Evolutionary conservation across 1,284 basidiomycete species (phyloP).

Genomic region (Stygiomarasmius scandens): DNA sequence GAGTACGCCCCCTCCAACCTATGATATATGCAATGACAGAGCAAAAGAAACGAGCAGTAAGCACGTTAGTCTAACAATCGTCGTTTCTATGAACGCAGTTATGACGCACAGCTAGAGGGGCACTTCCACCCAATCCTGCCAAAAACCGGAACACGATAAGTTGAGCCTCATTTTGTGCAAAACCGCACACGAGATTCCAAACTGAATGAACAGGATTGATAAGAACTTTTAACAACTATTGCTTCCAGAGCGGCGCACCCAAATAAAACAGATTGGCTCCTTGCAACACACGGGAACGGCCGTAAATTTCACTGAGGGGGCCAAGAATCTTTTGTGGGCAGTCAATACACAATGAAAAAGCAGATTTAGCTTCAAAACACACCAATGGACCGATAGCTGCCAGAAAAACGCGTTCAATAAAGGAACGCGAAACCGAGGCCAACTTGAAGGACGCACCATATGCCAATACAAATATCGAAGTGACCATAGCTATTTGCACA

Average conservation of each 20-base stretch:
- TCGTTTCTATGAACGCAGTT: slow-evolving; percentile 15
- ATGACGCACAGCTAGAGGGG: slow-evolving; percentile 53
- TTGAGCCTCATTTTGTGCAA: slow-evolving; percentile 58
- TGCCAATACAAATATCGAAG: slow-evolving; percentile 55
- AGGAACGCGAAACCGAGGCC: slow-evolving; percentile 25
- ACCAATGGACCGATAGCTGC: slow-evolving; percentile 49
- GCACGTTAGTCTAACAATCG: no score
- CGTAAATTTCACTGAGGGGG: slow-evolving; percentile 60
- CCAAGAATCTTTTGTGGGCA: slow-evolving; percentile 43
- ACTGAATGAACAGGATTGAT: slow-evolving; percentile 35
- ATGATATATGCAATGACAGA: not conserved
- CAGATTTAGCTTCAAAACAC: not conserved
- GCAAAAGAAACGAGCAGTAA: no score
- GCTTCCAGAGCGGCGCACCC: slow-evolving; percentile 35
- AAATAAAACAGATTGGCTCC: slow-evolving; percentile 51
- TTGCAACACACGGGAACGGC: slow-evolving; percentile 43
- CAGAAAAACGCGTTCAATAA: slow-evolving; percentile 1
- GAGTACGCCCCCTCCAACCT: slow-evolving; percentile 71
- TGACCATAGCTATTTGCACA: slow-evolving; percentile 45
- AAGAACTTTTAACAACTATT: no score
- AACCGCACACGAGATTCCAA: slow-evolving; percentile 71
- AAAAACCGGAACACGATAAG: slow-evolving; percentile 69
- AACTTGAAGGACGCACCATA: slow-evolving; percentile 44
- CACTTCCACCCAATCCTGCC: slow-evolving; percentile 65
- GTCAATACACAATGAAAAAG: no score